Conservation (phyloP, 176 grass and related monocot species). For the Ampelocalamus luodianensis region DNA sequence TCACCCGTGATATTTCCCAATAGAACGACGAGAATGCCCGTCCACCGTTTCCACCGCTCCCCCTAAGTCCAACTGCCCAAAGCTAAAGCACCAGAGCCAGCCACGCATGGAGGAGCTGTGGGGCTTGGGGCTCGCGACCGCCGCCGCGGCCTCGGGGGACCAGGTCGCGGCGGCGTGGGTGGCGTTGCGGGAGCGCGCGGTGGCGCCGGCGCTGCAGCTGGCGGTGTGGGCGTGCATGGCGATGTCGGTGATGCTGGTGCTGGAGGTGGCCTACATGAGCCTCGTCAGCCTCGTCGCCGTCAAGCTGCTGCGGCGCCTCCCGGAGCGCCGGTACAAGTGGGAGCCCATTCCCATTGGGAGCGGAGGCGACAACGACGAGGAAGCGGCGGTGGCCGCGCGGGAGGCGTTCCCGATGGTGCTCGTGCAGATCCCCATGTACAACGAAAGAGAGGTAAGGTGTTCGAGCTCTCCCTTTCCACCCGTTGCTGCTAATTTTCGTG, state of each 20-base stretch:
- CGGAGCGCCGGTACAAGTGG: conserved; percentile 63
- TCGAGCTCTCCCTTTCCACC: background rate
- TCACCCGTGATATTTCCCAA: too few species aligned
- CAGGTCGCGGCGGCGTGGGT: background rate
- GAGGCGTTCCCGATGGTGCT: conserved; percentile 72
- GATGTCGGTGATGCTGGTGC: conserved; percentile 82
- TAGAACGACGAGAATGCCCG: too few species aligned
- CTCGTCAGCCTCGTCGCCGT: conserved; percentile 59
- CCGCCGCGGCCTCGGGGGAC: background rate
- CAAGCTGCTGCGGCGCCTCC: conserved; percentile 39
- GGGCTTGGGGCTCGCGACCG: background rate
- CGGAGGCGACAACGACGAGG: conserved; percentile 37
- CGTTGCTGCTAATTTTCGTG: background rate
- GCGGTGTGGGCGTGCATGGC: conserved; percentile 71
- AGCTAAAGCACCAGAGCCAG: background rate
- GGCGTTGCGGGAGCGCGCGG: conserved; percentile 30
- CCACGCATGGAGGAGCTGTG: conserved; percentile 7
- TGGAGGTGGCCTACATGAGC: conserved; percentile 81
- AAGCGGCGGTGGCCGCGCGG: background rate
- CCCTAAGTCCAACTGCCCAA: background rate
- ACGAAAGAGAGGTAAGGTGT: conserved; percentile 72
- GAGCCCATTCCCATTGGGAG: conserved; percentile 43
- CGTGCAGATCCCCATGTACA: conserved; percentile 96
- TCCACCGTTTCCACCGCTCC: background rate
- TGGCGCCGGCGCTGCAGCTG: conserved; percentile 51